Base-by-base conservation (phyloP, 1,139 yeast species). In the Yamadazyma jaroonii region DNA sequence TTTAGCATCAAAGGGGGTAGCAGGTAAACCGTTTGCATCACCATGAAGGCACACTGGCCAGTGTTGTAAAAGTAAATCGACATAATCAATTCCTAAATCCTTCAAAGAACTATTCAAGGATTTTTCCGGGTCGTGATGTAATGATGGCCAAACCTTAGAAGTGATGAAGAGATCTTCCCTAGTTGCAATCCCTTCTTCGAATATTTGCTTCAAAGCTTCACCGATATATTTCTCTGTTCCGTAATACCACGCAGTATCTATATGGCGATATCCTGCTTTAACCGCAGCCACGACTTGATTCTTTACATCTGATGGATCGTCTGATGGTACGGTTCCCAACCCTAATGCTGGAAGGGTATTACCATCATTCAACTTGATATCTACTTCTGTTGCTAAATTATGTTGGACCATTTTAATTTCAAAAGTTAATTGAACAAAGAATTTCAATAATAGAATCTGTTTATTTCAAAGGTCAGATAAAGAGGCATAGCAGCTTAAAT, bases 151-250 rank as follows among this genome's bases (percentile, higher is more conserved):
- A 4, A 79, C 81, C 51, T 79, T 79, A 4, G 83, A 74, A 5
- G 84, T 79, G 45, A 79, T 65, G 50, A 77, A 79, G 9, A 79
- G 41, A 29, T 79, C 84, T 44, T 77, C 80, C 44, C 85, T 67
- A 43, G 67, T 76, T 15, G 74, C 62, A 9, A 61, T 61, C 29
- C 73, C 72, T 39, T 67, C 71, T 3, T 59, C 70, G 43, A 77
- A 63, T 36, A 72, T 54, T 45, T 73, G 74, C 46, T 69, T 62
- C 37, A 77, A 53, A 1, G 77, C 81, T 45, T 70, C 61, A 3
- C 82, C 82, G 29, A 77, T 57, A 39, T 57, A 66, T 37, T 64
- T 61, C 47, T 77, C 82, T 6, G 74, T 64, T 0, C 78, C 77
- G 50, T 77, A 77, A 40, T 52, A 64, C 72, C 72, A 67, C 10